Conservation (phyloP, 2,329 filamentous ascomycete species). For the Didymella glomerata region DNA sequence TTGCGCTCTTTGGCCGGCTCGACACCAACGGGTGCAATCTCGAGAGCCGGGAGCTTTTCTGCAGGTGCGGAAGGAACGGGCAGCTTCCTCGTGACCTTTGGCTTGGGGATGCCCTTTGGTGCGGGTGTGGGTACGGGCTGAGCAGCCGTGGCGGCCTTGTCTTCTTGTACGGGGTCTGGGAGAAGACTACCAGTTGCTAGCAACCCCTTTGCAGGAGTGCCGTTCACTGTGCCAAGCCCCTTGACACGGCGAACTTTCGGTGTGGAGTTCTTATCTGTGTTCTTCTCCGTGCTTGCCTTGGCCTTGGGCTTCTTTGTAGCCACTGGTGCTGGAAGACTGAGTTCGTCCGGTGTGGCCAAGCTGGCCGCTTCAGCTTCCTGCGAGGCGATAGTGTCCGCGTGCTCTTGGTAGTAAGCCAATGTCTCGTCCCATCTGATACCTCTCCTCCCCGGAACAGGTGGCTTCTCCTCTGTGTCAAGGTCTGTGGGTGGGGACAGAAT, state of each 20-base stretch:
- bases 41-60: conserved; percentile 32
- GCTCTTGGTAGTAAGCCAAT: conserved; percentile 57
- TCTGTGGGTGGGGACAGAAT: conserved; percentile 26
- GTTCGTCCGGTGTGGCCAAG: conserved; percentile 45
- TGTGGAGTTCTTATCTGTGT: conserved; percentile 40
- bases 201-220: conserved; percentile 50
- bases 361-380: conserved; percentile 42
- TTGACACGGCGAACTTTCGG: conserved; percentile 44
- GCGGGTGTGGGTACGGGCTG: conserved; percentile 7
- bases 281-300: conserved; percentile 29
- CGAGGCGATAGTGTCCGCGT: conserved; percentile 39
- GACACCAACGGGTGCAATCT: conserved; percentile 35
- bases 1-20: conserved; percentile 38
- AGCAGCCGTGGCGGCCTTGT: conserved; percentile 22
- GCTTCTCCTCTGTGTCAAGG: conserved; percentile 13
- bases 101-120: conserved; percentile 29
- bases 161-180: conserved; percentile 38
- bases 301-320: conserved; percentile 39
- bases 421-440: conserved; percentile 58
- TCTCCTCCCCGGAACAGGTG: conserved; percentile 38
- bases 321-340: conserved; percentile 32
- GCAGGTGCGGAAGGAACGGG: conserved; percentile 33
- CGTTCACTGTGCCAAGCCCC: conserved; percentile 48
- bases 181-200: conserved; percentile 41
- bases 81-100: conserved; percentile 28